Percentiles rank a stretch among this genome's conserved stretches.
These are phyloP conservation scores for Apodospora peruviana DNA, from an alignment of 495 filamentous ascomycete species.

Conservation along the genomic window DNA sequence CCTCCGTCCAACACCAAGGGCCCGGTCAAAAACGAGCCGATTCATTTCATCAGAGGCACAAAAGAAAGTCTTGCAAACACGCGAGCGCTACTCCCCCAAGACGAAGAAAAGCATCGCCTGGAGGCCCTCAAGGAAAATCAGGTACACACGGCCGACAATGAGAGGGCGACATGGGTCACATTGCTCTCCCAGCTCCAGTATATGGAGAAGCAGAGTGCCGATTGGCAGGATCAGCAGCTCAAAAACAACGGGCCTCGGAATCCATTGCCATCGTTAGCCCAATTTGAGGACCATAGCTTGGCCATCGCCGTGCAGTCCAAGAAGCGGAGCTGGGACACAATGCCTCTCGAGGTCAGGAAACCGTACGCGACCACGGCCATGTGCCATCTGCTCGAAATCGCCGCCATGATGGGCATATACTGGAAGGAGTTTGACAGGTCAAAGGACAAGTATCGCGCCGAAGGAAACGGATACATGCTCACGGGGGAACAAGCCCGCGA, in stretches of 20 bases:
- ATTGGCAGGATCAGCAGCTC: constrained; percentile 32
- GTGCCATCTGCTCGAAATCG: constrained; percentile 45
- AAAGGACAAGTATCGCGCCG: constrained; percentile 40
- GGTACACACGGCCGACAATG: constrained; percentile 43
- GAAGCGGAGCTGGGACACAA: constrained; percentile 45
- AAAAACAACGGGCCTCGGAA: constrained; percentile 12
- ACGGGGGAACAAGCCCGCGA: constrained; percentile 36
- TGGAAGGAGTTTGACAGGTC: constrained; percentile 45
- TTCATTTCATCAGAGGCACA: constrained; percentile 36
- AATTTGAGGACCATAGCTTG: constrained; percentile 26
- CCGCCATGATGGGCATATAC: constrained; percentile 44
- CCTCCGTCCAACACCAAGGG: constrained; percentile 32
- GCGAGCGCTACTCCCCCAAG: constrained; percentile 13
- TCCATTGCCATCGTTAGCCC: not conserved
- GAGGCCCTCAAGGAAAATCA: constrained; percentile 16
- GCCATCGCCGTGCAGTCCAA: constrained; percentile 42
- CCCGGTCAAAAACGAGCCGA: constrained; percentile 27
- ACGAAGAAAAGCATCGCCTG: constrained; percentile 15
- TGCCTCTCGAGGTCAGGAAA: constrained; percentile 40
- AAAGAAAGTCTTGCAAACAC: constrained; percentile 29
- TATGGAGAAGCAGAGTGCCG: constrained; percentile 36
- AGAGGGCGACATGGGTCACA: constrained; percentile 41
- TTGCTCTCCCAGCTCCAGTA: constrained; percentile 38
- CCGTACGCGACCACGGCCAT: constrained; percentile 46
- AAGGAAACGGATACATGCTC: constrained; percentile 47